Percentiles rank a stretch among this genome's conserved stretches.
Evolutionary conservation across 1,139 yeast genomes (phyloP).

Genomic region (Protomyces arabidopsidicola): DNA sequence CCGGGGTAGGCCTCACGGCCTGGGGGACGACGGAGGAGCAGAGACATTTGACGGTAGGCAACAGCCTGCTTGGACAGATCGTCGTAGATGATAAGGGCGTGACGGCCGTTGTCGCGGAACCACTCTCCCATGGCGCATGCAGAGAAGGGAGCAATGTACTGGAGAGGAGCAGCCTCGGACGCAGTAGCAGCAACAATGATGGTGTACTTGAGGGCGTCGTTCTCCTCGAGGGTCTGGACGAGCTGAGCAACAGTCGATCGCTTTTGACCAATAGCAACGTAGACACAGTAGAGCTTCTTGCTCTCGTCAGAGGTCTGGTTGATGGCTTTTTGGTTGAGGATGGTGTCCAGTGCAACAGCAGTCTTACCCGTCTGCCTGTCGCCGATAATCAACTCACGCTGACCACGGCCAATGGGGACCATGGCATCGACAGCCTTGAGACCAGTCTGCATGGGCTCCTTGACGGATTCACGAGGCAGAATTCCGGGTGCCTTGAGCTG

Average conservation of each 20-base stretch:
- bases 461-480: slow-evolving; percentile 97
- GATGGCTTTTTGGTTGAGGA: slow-evolving; percentile 99
- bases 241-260: slow-evolving; percentile 99
- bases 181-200: slow-evolving; percentile 99
- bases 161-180: slow-evolving; percentile 99
- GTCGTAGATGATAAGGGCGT: slow-evolving; percentile 94
- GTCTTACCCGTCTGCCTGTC: slow-evolving; percentile 99
- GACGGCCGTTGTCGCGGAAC: slow-evolving; percentile 99
- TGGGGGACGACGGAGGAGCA: slow-evolving; percentile 95
- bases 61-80: slow-evolving; percentile 99
- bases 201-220: slow-evolving; percentile 96
- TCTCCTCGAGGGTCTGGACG: slow-evolving; percentile 96
- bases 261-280: slow-evolving; percentile 99
- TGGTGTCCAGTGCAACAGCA: slow-evolving; percentile 97
- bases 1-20: slow-evolving; percentile 98
- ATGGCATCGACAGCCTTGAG: slow-evolving; percentile 98
- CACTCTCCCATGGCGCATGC: slow-evolving; percentile 99
- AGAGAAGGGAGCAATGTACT: slow-evolving; percentile 99
- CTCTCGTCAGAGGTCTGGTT: slow-evolving; percentile 89
- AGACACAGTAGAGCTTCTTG: slow-evolving; percentile 98
- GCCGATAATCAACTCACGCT: slow-evolving; percentile 99
- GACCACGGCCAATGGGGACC: slow-evolving; percentile 99
- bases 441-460: slow-evolving; percentile 99
- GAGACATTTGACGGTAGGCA: slow-evolving; percentile 99
- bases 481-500: slow-evolving; percentile 99